phyloP scores from a whole-genome alignment of 2,329 filamentous ascomycete species.

The Botrytis paeoniae region DNA sequence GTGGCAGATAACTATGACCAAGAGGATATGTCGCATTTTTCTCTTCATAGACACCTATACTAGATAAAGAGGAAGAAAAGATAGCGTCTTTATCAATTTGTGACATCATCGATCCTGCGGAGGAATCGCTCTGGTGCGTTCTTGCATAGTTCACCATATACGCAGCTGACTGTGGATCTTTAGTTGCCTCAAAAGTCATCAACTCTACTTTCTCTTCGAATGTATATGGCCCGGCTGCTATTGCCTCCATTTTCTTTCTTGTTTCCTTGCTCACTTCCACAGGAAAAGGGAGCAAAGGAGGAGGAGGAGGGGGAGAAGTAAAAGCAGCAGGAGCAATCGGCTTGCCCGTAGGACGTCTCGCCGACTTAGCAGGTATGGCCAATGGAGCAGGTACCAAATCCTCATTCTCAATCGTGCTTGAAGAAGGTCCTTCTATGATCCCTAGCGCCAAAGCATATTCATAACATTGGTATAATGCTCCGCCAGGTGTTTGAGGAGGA shows the following conservation, averaged over 20 bases:
- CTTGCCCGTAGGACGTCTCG: neutral
- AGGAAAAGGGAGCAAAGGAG: neutral
- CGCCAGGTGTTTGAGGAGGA: neutral
- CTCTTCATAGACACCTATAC: neutral
- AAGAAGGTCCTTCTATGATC: neutral
- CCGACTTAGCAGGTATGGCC: neutral
- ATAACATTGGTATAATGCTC: neutral
- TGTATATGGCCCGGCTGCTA: neutral
- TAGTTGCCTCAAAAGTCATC: neutral
- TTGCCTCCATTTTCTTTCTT: neutral
- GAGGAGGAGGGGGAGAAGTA: neutral
- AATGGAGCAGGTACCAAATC: neutral
- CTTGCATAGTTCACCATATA: neutral
- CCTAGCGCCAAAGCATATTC: neutral
- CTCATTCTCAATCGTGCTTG: neutral
- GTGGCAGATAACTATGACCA: conserved; percentile 7
- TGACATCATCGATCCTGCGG: neutral
- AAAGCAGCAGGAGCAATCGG: neutral
- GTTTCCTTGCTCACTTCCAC: no score
- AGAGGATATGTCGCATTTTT: conserved; percentile 4
- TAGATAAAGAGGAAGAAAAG: neutral
- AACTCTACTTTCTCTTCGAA: neutral
- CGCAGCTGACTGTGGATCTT: neutral
- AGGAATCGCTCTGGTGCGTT: neutral
- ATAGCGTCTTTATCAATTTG: neutral